phyloP scores from a whole-genome alignment of 371 early-diverging fungal genomes.

The Lichtheimia corymbifera region DNA sequence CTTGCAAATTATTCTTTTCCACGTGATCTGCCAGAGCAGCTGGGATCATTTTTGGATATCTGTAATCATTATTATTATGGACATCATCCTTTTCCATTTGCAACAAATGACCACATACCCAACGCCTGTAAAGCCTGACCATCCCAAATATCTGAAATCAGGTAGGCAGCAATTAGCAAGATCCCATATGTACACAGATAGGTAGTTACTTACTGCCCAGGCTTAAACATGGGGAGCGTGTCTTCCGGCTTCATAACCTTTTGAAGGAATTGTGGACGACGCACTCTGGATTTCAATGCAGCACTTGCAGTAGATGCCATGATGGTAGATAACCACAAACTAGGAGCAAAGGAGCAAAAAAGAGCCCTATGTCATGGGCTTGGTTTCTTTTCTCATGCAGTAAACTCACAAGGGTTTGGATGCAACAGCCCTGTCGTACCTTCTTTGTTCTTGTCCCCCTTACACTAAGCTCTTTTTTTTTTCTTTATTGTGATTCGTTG shows the following conservation, averaged over 20 bases:
- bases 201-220: conserved; percentile 44
- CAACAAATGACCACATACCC: conserved; percentile 11
- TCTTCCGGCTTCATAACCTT: conserved; percentile 52
- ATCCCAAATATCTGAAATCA: conserved; percentile 40
- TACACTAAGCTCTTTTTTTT: too few species aligned
- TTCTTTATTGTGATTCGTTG: too few species aligned
- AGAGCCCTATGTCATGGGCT: too few species aligned
- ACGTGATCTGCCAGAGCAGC: conserved; percentile 52
- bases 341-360: too few species aligned
- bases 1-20: conserved; percentile 53
- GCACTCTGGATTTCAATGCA: conserved; percentile 47
- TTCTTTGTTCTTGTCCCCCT: too few species aligned
- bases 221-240: conserved; percentile 43
- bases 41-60: conserved; percentile 54
- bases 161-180: too few species aligned
- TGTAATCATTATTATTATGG: too few species aligned
- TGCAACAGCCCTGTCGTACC: too few species aligned
- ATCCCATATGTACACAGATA: neutral
- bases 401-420: too few species aligned
- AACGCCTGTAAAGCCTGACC: conserved; percentile 57
- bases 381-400: too few species aligned
- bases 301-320: conserved; percentile 29
- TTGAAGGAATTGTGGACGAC: conserved; percentile 45
- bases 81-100: too few species aligned
- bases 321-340: neutral